Evolutionary conservation across 306 rosid species (phyloP).

Genomic region (Arachis hypogaea): DNA sequence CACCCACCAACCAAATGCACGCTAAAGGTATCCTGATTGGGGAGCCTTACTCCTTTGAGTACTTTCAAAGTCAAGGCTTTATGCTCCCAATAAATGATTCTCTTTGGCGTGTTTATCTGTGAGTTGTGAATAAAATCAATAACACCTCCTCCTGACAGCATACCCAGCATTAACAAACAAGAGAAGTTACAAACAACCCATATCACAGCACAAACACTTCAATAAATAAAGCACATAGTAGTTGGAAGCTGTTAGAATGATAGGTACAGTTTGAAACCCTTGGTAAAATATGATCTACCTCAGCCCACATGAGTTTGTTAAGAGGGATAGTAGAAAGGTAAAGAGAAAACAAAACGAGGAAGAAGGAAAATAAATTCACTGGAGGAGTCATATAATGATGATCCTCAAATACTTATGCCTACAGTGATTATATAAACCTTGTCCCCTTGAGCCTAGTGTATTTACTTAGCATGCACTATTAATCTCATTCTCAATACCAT

Average conservation of each 20-base stretch:
- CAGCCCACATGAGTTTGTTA: neutral
- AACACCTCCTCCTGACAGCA: neutral
- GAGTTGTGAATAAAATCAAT: neutral
- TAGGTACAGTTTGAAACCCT: neutral
- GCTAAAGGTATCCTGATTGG: neutral
- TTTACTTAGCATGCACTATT: neutral
- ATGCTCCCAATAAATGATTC: neutral
- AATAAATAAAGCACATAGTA: neutral
- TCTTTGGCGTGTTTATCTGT: neutral
- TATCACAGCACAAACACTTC: neutral
- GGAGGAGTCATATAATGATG: neutral
- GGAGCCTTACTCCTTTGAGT: neutral
- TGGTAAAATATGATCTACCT: neutral
- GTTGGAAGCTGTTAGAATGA: neutral
- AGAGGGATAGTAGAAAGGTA: neutral
- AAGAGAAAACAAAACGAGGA: neutral
- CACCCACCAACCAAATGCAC: no score
- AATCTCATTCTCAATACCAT: neutral
- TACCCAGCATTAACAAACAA: neutral
- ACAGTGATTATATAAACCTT: neutral
- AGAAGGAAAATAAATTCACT: neutral
- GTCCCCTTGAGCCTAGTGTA: neutral
- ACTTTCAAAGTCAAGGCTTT: neutral
- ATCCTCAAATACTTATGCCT: neutral
- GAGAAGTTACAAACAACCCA: neutral